phyloP scores from a whole-genome alignment of 2,329 filamentous ascomycete genomes.

The Neofusicoccum sp. region DNA sequence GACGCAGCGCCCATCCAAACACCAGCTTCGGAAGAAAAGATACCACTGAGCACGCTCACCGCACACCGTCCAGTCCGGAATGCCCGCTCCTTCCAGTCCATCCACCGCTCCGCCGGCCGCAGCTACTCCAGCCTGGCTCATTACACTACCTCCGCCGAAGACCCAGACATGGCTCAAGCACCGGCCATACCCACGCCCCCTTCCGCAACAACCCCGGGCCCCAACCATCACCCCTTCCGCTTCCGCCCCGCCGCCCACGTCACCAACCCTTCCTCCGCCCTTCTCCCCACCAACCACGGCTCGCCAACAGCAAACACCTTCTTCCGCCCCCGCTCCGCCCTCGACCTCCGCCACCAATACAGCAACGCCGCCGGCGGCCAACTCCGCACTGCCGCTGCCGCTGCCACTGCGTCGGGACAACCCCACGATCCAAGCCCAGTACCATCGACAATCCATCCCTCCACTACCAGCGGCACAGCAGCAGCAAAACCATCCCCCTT shows the following conservation, averaged over 20 bases:
- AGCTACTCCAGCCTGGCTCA: conserved; percentile 22
- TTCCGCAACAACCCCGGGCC: neutral
- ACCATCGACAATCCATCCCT: too few relatives aligned
- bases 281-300: neutral
- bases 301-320: neutral
- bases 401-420: neutral
- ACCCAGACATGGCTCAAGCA: neutral
- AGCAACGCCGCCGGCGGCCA: neutral
- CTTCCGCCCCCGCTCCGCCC: conserved; percentile 29
- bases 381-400: conserved; percentile 9
- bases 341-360: conserved; percentile 28
- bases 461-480: neutral
- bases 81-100: neutral
- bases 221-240: conserved; percentile 4
- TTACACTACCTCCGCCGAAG: conserved; percentile 21
- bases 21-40: neutral
- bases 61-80: neutral
- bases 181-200: neutral
- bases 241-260: conserved; percentile 8
- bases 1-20: neutral
- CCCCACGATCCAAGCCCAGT: too few relatives aligned
- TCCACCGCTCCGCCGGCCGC: conserved; percentile 16
- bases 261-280: neutral
- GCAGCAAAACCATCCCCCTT: neutral
- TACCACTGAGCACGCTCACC: neutral